Evolutionary conservation across 345 rosid genomes (phyloP).

Genomic region (Salix arbutifolia): DNA sequence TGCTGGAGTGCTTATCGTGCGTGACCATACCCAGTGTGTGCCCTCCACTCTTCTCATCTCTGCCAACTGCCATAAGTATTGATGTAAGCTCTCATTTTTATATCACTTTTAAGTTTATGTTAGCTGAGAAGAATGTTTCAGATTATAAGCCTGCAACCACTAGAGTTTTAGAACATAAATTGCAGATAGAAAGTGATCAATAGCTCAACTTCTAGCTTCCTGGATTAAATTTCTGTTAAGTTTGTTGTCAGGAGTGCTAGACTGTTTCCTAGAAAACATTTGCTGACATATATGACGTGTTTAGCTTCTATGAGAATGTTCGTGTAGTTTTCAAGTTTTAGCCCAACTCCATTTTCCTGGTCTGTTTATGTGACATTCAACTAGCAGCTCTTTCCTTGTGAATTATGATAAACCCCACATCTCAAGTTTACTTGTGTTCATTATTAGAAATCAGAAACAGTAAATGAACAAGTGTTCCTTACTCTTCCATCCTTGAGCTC

Average conservation of each 20-base stretch:
- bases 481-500: slow-evolving; percentile 72
- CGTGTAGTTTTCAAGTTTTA: too few relatives aligned
- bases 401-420: not conserved
- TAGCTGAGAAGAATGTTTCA: not conserved
- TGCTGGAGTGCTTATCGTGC: slow-evolving; percentile 54
- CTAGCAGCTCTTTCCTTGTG: not conserved
- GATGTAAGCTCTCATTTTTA: slow-evolving; percentile 8
- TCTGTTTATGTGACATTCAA: too few relatives aligned
- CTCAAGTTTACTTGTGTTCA: not conserved
- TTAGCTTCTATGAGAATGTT: too few relatives aligned
- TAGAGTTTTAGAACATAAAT: not conserved
- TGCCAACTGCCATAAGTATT: slow-evolving; percentile 42
- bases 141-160: not conserved
- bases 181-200: not conserved
- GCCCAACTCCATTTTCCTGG: too few relatives aligned
- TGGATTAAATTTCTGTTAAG: not conserved
- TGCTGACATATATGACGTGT: too few relatives aligned
- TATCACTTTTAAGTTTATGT: not conserved
- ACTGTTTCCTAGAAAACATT: too few relatives aligned
- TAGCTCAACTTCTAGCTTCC: not conserved
- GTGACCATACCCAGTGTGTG: slow-evolving; percentile 50
- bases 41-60: slow-evolving; percentile 43
- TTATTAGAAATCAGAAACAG: not conserved
- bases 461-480: slow-evolving; percentile 25
- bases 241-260: not conserved